These are phyloP conservation scores for Diaporthe sp. DNA, from an alignment of 2,329 filamentous ascomycete species.

Conservation along the genomic window DNA sequence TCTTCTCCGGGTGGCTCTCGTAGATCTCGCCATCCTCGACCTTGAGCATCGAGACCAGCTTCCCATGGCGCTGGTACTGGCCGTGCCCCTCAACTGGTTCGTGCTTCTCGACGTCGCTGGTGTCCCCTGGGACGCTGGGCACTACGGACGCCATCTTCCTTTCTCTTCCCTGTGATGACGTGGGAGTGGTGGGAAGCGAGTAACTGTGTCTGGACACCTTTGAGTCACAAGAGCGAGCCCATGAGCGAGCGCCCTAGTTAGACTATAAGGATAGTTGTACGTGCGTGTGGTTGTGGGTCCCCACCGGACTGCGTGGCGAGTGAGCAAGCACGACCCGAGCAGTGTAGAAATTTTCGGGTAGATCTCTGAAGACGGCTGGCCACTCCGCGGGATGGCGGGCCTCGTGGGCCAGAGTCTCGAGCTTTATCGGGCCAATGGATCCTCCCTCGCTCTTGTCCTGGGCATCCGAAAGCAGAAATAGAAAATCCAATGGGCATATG, in stretches of 20 bases:
- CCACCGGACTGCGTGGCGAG: not conserved
- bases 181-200: too few species aligned
- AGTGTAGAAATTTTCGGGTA: slow-evolving; percentile 21
- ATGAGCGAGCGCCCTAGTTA: not conserved
- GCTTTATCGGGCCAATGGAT: slow-evolving; percentile 28
- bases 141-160: slow-evolving; percentile 29
- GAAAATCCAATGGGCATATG: slow-evolving; percentile 9
- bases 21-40: slow-evolving; percentile 51
- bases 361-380: not conserved
- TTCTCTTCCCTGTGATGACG: not conserved
- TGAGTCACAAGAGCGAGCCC: not conserved
- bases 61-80: slow-evolving; percentile 38
- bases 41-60: slow-evolving; percentile 44
- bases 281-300: slow-evolving; percentile 8
- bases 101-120: slow-evolving; percentile 43
- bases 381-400: slow-evolving; percentile 26
- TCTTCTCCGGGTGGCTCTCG: slow-evolving; percentile 45
- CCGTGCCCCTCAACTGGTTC: not conserved
- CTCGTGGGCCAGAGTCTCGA: slow-evolving; percentile 27
- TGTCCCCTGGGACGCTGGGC: not conserved
- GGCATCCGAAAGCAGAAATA: slow-evolving; percentile 13
- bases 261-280: not conserved
- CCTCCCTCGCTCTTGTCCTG: not conserved
- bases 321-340: slow-evolving; percentile 3
- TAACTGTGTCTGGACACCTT: not conserved